phyloP scores from a whole-genome alignment of 768 basidiomycete species.

The Termitomyces heimii region DNA sequence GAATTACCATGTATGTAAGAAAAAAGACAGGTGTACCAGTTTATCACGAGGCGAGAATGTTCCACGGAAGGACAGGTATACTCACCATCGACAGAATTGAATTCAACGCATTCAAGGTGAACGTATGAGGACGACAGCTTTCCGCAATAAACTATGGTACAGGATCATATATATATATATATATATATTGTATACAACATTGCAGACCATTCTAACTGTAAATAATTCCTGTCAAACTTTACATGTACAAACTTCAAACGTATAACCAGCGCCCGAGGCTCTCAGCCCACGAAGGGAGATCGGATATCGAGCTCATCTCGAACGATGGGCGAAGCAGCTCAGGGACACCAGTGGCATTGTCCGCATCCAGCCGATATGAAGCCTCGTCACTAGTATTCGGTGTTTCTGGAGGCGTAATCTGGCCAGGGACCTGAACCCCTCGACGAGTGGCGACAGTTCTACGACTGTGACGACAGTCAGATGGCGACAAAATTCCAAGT shows the following conservation, averaged over 20 bases:
- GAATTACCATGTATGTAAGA: not conserved
- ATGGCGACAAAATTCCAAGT: slow-evolving; percentile 75
- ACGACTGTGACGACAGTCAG: slow-evolving; percentile 35
- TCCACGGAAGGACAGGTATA: not conserved
- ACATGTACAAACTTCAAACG: slow-evolving; percentile 29
- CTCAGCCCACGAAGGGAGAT: slow-evolving; percentile 48
- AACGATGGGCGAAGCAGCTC: slow-evolving; percentile 36
- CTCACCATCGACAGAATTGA: not conserved
- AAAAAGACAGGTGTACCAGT: not conserved
- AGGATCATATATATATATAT: not conserved
- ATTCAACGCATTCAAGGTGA: not conserved
- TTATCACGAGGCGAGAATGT: slow-evolving; percentile 6
- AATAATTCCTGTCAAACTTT: not conserved
- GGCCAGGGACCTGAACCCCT: slow-evolving; percentile 23
- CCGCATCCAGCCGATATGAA: slow-evolving; percentile 15
- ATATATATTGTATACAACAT: not conserved
- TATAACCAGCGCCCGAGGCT: slow-evolving; percentile 57
- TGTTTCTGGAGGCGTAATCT: slow-evolving; percentile 46
- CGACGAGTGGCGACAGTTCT: slow-evolving; percentile 18
- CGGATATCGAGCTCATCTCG: slow-evolving; percentile 30
- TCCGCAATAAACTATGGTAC: not conserved
- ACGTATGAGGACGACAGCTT: not conserved
- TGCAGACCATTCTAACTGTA: not conserved
- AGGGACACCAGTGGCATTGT: slow-evolving; percentile 15
- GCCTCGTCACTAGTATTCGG: slow-evolving; percentile 27